phyloP scores from a whole-genome alignment of 2,329 filamentous ascomycete genomes.

The Trichoderma afroharzianum region DNA sequence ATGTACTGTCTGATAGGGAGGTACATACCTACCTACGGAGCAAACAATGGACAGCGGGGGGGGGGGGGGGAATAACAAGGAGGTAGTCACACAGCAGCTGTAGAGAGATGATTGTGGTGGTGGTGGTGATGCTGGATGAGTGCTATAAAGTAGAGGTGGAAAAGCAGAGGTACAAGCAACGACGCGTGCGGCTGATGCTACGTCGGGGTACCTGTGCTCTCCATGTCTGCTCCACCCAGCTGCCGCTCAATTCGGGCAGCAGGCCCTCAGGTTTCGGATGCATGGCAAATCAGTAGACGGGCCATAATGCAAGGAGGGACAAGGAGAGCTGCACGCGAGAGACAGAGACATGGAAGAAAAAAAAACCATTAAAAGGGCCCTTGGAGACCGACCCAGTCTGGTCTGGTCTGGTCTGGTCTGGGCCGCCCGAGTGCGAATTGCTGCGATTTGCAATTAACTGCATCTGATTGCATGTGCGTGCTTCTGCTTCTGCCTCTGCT shows the following conservation, averaged over 20 bases:
- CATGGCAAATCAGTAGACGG: constrained; percentile 3
- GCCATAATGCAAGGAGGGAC: constrained; percentile 8
- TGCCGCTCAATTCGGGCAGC: background rate
- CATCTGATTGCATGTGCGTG: background rate
- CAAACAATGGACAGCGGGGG: too few relatives aligned
- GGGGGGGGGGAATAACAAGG: too few relatives aligned
- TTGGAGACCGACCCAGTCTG: background rate
- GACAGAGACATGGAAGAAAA: background rate
- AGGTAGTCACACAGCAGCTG: too few relatives aligned
- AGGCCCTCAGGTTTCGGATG: constrained; percentile 14
- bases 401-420: background rate
- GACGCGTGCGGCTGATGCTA: constrained; percentile 14
- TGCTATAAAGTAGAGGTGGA: background rate
- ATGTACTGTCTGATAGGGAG: background rate
- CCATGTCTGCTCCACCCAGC: background rate
- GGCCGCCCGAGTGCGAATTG: background rate
- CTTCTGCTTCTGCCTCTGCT: background rate
- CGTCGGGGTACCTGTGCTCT: constrained; percentile 6
- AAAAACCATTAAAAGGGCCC: background rate
- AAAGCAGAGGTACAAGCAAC: background rate
- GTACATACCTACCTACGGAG: background rate
- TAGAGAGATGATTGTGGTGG: too few relatives aligned
- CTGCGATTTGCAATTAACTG: background rate
- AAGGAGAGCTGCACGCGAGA: background rate
- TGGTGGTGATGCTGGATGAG: too few relatives aligned